phyloP scores from a whole-genome alignment of 2,329 filamentous ascomycete species.

The Penicillium sclerotiorum region DNA sequence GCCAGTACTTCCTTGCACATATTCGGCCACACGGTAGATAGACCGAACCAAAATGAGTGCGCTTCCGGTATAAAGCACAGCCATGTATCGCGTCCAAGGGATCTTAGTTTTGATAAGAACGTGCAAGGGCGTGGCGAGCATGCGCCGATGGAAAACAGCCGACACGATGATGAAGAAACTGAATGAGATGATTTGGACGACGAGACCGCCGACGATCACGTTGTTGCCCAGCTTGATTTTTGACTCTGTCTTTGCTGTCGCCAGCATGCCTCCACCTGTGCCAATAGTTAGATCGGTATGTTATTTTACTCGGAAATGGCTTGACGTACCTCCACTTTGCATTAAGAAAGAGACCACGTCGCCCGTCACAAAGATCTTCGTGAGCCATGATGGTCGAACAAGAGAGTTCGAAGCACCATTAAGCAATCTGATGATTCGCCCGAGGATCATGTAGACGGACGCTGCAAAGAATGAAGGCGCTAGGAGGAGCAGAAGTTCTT shows the following conservation, averaged over 20 bases:
- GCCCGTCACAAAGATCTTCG: constrained; percentile 30
- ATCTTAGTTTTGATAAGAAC: no score
- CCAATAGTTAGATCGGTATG: background rate
- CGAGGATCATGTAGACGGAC: constrained; percentile 29
- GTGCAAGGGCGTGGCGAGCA: no score
- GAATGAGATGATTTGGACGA: no score
- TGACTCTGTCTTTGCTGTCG: constrained; percentile 12
- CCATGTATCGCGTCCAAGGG: no score
- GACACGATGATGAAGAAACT: no score
- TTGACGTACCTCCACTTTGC: constrained; percentile 26
- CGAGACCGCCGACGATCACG: no score
- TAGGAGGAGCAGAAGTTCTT: constrained; percentile 23
- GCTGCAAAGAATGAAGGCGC: constrained; percentile 28
- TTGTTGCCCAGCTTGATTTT: constrained; percentile 20
- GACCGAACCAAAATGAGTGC: no score
- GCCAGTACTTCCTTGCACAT: no score
- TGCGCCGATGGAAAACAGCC: no score
- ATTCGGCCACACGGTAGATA: no score
- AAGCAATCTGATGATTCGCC: constrained; percentile 20
- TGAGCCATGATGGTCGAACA: constrained; percentile 24
- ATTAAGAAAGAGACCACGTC: constrained; percentile 29
- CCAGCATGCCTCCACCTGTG: constrained; percentile 19
- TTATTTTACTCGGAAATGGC: background rate
- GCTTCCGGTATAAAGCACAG: no score
- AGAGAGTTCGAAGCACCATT: constrained; percentile 20